A percentile compares a stretch with the other conserved stretches of the same genome.
Conservation (phyloP, 2,329 filamentous ascomycete species). For the Penicillium freii region DNA sequence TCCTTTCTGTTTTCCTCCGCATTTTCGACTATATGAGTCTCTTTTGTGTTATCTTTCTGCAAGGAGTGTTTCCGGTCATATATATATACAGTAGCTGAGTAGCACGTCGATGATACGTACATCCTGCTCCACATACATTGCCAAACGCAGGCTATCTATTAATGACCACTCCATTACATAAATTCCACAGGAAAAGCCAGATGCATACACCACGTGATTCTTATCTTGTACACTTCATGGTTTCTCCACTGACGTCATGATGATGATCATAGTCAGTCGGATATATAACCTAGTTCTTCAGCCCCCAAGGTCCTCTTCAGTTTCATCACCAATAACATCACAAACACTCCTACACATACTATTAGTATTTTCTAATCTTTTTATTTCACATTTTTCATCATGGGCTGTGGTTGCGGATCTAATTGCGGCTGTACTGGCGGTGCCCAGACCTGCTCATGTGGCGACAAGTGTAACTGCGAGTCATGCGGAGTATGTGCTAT, state of each 20-base stretch:
- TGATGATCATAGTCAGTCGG: slow-evolving; percentile 20
- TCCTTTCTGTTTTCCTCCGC: too few relatives aligned
- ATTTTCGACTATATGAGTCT: too few relatives aligned
- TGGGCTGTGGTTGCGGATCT: slow-evolving; percentile 38
- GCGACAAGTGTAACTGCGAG: slow-evolving; percentile 37
- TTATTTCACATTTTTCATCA: slow-evolving; percentile 15
- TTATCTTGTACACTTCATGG: not conserved
- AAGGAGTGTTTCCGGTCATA: too few relatives aligned
- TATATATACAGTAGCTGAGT: too few relatives aligned
- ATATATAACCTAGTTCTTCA: slow-evolving; percentile 13
- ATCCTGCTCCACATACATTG: too few relatives aligned
- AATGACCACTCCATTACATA: too few relatives aligned
- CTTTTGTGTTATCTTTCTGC: too few relatives aligned
- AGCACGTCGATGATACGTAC: too few relatives aligned
- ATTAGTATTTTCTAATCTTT: not conserved
- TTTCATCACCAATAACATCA: not conserved
- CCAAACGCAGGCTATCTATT: too few relatives aligned
- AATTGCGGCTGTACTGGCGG: slow-evolving; percentile 37
- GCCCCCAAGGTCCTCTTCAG: not conserved
- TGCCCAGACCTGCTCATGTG: slow-evolving; percentile 34
- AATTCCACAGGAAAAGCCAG: too few relatives aligned
- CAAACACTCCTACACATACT: too few relatives aligned
- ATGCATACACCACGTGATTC: too few relatives aligned
- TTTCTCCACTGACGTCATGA: slow-evolving; percentile 14
- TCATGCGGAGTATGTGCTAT: slow-evolving; percentile 40